Evolutionary conservation across 495 filamentous ascomycete genomes (phyloP).

Genomic region (Wilcoxina mikolae): DNA sequence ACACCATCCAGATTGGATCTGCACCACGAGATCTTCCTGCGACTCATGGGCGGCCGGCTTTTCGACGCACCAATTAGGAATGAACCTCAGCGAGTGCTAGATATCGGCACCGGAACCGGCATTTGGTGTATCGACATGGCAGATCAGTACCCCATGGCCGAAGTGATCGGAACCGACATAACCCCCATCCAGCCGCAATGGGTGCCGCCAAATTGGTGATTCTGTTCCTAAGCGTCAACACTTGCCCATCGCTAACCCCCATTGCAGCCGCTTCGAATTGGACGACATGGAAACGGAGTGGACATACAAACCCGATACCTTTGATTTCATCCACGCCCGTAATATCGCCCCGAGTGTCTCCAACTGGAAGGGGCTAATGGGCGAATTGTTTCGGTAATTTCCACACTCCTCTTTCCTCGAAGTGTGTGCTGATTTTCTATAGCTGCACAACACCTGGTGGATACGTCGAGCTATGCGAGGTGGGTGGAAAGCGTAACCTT

Average conservation of each 20-base stretch:
- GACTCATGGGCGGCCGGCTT: conserved; percentile 31
- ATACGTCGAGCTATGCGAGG: not conserved
- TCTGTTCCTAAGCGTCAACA: too few relatives aligned
- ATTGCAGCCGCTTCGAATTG: conserved; percentile 53
- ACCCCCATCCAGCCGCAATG: conserved; percentile 34
- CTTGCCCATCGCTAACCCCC: too few relatives aligned
- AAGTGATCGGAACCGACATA: conserved; percentile 60
- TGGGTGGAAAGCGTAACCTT: not conserved
- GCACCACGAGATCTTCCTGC: conserved; percentile 8
- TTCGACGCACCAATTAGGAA: conserved; percentile 31
- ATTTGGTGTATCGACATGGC: conserved; percentile 87
- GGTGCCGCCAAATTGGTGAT: conserved; percentile 54
- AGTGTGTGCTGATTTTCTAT: conserved; percentile 33
- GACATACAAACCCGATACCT: conserved; percentile 46
- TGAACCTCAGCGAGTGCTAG: conserved; percentile 35
- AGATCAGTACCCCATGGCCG: conserved; percentile 47
- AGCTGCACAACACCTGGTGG: conserved; percentile 33
- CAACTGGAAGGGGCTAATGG: not conserved
- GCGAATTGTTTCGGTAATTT: not conserved
- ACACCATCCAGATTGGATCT: conserved; percentile 18
- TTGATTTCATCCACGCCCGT: conserved; percentile 75
- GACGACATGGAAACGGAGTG: conserved; percentile 73
- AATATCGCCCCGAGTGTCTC: conserved; percentile 25
- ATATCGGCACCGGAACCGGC: conserved; percentile 72
- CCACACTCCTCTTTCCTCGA: not conserved